A percentile compares a stretch with the other conserved stretches of the same genome.
phyloP scores from a whole-genome alignment of 768 basidiomycete genomes.

The Amanita rimosa region DNA sequence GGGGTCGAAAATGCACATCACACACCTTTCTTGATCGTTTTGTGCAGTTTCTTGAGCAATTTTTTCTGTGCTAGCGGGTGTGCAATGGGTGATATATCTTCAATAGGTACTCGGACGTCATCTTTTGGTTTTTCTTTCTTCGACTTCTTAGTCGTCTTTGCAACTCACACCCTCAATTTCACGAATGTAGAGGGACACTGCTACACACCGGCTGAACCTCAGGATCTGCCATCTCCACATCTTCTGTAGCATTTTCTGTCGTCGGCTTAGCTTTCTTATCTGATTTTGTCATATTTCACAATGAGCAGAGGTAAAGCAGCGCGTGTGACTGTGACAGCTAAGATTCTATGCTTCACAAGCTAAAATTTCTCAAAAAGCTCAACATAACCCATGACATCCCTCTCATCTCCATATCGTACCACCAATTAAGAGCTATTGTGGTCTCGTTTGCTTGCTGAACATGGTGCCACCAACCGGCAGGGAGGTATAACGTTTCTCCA shows the following conservation, averaged over 20 bases:
- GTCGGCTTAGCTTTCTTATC: conserved; percentile 70
- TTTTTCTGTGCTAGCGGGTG: conserved; percentile 91
- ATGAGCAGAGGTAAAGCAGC: background rate
- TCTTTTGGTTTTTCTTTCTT: conserved; percentile 43
- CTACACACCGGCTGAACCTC: conserved; percentile 20
- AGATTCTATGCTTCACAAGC: background rate
- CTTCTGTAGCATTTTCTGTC: conserved; percentile 31
- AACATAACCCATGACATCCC: conserved; percentile 65
- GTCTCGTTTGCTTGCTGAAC: conserved; percentile 58
- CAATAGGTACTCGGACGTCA: conserved; percentile 55
- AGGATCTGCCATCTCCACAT: conserved; percentile 39
- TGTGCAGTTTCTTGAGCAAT: conserved; percentile 88
- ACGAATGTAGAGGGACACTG: background rate
- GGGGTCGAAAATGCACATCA: background rate
- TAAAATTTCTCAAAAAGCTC: conserved; percentile 32
- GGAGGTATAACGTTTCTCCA: conserved; percentile 81
- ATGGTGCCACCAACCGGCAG: conserved; percentile 93
- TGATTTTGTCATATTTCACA: conserved; percentile 65
- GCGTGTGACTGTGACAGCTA: conserved; percentile 8
- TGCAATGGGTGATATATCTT: conserved; percentile 90
- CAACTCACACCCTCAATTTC: conserved; percentile 6
- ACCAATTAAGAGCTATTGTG: conserved; percentile 77
- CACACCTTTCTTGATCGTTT: conserved; percentile 85
- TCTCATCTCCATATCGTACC: conserved; percentile 74
- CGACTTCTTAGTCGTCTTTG: conserved; percentile 44